Base-by-base conservation (phyloP, 1,284 basidiomycete genomes). In the Pholiota adiposa region DNA sequence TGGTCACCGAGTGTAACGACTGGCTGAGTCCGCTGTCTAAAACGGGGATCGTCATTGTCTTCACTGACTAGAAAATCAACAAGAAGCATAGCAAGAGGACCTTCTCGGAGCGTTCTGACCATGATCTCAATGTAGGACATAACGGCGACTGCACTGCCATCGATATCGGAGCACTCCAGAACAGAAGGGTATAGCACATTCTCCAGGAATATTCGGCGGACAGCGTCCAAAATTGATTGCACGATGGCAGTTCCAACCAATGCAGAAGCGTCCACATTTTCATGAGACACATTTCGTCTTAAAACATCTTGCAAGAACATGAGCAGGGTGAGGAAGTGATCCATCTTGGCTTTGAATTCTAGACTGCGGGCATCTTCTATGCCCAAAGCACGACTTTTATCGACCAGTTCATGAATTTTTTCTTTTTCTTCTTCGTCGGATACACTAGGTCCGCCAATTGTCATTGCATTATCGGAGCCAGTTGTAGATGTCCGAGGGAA, bases 51-150 rank as follows among this genome's bases (percentile, higher is more conserved):
- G 29, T 90, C 88, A 44, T 90, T 90, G 66, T 94, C 91, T 69
- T 95, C 93, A 69, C 84, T 93, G 68, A 92, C 83, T 33, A 96
- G 83, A 73, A 93, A 96, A 51, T 86, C 80, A 50, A 95, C 81
- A 12, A 96, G 75, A n/a, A 90, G 76, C 61, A 89, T 85, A 3
- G 83, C 83, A 36, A 96, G 79, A 54, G 82, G 83, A 21, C 90
- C 90, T 43, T 88, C 81, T 56, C 87, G 84, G 14, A 96, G 81
- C 0, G 89, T 92, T 51, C 88, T 83, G 54, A 96, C 83, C 78
- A 95, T 89, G 68, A 93, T 85, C 62, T 98, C 94, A 62, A 98
- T 89, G 69, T 99, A 98, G n/a, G 92, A 94, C 84, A 98, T 90
- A 54, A 98, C 95, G 1, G 97, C 97, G 1, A 97, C 92, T 0